These are phyloP conservation scores for Buddleja alternifolia DNA, from an alignment of 257 asterid genomes.

Conservation along the genomic window DNA sequence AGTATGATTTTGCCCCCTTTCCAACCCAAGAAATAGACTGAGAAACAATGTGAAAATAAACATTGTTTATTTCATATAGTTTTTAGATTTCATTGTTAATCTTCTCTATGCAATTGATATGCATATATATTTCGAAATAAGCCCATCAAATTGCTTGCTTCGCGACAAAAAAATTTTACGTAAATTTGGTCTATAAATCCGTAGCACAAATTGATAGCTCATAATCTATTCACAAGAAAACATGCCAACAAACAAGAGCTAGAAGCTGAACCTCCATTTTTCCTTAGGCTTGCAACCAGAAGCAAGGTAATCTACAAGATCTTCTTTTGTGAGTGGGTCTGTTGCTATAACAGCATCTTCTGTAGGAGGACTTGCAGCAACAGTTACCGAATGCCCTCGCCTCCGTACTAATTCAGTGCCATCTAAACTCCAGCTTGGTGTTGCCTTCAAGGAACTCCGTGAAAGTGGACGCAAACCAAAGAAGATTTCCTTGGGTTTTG, in stretches of 20 bases:
- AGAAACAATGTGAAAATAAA: too few species aligned
- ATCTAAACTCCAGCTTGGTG: constrained; percentile 36
- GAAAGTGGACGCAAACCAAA: constrained; percentile 44
- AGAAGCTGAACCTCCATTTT: constrained; percentile 86
- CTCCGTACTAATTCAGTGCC: constrained; percentile 35
- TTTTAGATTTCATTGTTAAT: background rate
- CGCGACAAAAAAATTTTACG: background rate
- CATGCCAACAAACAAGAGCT: constrained; percentile 49
- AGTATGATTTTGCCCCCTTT: background rate
- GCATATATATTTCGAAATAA: constrained; percentile 2
- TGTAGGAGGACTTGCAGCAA: constrained; percentile 97
- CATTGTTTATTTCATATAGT: too few species aligned
- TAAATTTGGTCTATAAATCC: background rate
- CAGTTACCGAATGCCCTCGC: constrained; percentile 51
- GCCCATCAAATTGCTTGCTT: constrained; percentile 20
- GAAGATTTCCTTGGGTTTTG: constrained; percentile 47
- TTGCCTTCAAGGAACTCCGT: constrained; percentile 43
- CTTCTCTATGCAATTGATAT: background rate
- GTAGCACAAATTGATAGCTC: constrained; percentile 8
- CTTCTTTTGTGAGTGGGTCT: constrained; percentile 87
- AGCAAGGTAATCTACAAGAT: constrained; percentile 84
- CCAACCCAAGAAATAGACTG: too few species aligned
- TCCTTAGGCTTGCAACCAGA: constrained; percentile 98
- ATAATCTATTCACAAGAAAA: constrained; percentile 20
- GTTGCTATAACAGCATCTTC: constrained; percentile 85